Base-by-base conservation (phyloP, 768 basidiomycete genomes). In the Hydnum rufescens region DNA sequence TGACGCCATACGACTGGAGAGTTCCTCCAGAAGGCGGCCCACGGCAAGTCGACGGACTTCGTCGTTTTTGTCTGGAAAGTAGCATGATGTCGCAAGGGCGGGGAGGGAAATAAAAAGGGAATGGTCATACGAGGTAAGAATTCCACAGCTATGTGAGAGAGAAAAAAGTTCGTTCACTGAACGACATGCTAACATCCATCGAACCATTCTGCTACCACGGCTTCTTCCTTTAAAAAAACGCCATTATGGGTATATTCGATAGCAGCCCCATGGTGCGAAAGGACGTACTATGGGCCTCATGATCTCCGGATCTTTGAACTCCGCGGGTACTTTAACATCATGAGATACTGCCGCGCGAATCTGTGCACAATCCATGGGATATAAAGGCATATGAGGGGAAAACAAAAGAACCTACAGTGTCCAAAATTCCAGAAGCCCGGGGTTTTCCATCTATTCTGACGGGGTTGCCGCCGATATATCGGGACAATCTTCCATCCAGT, bases 121-220 rank as follows among this genome's bases (percentile, higher is more conserved):
- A 48, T n/a, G 3, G 29, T 19, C 3, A 42, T 22, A 51, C 23
- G 19, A 32, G 51, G 44, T 25, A 16, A 13, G 13, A 8, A 8
- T 39, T 39, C 8, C 19, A 19, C 36, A 8, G 19, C 8, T 19
- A 39, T 39, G 44, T 6, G 22, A 4, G 3, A 31, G 2, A 46
- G 18, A 23, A 28, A 3, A 31, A 28, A 25, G 42, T 26, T 2
- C 23, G 31, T 8, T 13, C 13, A 8, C 25, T 18, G 36, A 48
- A 5, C 4, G 3, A 28, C 19, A 16, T 22, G 26, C 43, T 48
- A 55, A 54, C 53, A 65, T 53, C 79, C 75, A 67, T 74, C 70
- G 61, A 81, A 88, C 83, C 84, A 87, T 62, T 89, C 84, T 47
- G 71, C 72, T 25, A 80, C 74, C 3, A 83, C 77, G 19, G 82